Base-by-base conservation (phyloP, 495 filamentous ascomycete species). In the Articulospora tetracladia region DNA sequence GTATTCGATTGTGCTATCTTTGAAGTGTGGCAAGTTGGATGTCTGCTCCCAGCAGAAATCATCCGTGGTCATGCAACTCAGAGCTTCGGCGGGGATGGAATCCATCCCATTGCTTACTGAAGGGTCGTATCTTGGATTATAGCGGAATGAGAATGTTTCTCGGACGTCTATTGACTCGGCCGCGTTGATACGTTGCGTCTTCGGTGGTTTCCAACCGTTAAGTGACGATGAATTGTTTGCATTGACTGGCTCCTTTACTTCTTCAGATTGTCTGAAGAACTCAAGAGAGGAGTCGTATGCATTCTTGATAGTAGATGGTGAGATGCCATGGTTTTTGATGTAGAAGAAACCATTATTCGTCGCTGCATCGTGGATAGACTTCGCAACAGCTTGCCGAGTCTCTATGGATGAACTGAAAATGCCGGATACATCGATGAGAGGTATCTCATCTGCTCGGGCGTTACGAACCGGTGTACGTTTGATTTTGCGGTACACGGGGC, bases 291-390 rank as follows among this genome's bases (percentile, higher is more conserved):
- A 63, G 2, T 48, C 25, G 4, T 72, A 53, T 52, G 77, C 77
- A 2, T 49, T 60, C 3, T 75, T 59, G 54, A 80, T 78, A 0
- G 75, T 63, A 0, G 71, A 68, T n/a, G 73, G 68, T 0, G 72
- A 50, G 25, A 82, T 76, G 0, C 78, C 77, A 60, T 82, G 78
- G 34, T 81, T 80, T 59, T 72, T 73, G 58, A 81, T 66, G 54
- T 82, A 81, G 63, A 82, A 80, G 64, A 82, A 82, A 0, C 78
- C 79, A 0, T 66, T 77, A 34, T 71, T 76, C 19, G 74, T 68
- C 15, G 76, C 74, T 3, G 77, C 78, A 1, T 57, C 56, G 48
- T 65, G 70, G 25, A 81, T 68, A 22, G 65, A 19, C 3, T 32
- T 17, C 8, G 52, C 50, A 22, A 60, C 24, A 1, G 24, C 17